phyloP scores from a whole-genome alignment of 2,329 filamentous ascomycete species.

The Boeremia exigua region DNA sequence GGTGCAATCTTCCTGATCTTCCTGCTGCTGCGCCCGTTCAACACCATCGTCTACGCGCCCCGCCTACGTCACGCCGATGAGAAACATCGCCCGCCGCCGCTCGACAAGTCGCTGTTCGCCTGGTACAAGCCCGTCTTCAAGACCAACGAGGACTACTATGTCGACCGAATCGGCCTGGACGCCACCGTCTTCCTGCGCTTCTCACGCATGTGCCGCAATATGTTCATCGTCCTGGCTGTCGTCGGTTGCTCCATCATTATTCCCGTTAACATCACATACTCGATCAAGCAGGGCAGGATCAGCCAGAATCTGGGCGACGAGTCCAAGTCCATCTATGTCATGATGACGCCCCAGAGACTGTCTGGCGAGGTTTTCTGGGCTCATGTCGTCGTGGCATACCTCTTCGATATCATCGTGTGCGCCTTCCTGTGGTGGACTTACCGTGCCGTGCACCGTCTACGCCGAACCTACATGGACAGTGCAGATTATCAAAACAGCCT shows the following conservation, averaged over 20 bases:
- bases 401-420: conserved; percentile 76
- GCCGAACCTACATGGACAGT: conserved; percentile 81
- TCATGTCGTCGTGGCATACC: conserved; percentile 64
- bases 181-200: conserved; percentile 90
- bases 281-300: conserved; percentile 20
- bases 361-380: conserved; percentile 62
- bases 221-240: conserved; percentile 76
- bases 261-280: conserved; percentile 71
- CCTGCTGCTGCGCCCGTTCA: conserved; percentile 88
- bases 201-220: conserved; percentile 87
- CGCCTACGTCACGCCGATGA: conserved; percentile 92
- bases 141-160: conserved; percentile 77
- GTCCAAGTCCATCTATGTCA: conserved; percentile 24
- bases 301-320: conserved; percentile 11
- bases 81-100: conserved; percentile 83
- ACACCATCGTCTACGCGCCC: conserved; percentile 91
- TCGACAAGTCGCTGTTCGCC: conserved; percentile 85
- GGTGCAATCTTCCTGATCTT: conserved; percentile 77
- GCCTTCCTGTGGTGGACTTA: conserved; percentile 94
- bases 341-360: conserved; percentile 55
- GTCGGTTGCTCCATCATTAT: conserved; percentile 79
- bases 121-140: conserved; percentile 82
- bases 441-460: conserved; percentile 70
- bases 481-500: conserved; percentile 87
- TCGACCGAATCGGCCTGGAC: conserved; percentile 88